Percentiles rank a stretch among this genome's conserved stretches.
Evolutionary conservation across 2,329 filamentous ascomycete species (phyloP).

Genomic region (Ascochyta viciae-villosae): DNA sequence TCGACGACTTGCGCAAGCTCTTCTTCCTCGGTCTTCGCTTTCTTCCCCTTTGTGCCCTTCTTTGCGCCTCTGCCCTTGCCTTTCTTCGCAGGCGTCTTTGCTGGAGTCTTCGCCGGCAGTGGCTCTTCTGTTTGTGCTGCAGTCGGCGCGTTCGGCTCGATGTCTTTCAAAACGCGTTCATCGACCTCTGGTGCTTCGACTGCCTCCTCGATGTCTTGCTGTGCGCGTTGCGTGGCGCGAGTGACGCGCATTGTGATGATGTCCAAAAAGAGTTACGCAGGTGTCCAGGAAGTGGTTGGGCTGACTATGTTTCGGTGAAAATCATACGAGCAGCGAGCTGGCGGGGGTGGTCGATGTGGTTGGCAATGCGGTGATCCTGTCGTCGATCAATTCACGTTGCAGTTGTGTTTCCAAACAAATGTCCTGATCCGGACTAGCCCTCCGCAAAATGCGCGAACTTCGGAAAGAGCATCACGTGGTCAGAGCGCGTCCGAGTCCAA

Average conservation of each 20-base stretch:
- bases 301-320: constrained; percentile 20
- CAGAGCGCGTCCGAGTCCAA: constrained; percentile 1
- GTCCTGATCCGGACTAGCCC: constrained; percentile 12
- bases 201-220: constrained; percentile 48
- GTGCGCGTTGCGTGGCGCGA: constrained; percentile 52
- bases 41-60: constrained; percentile 42
- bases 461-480: constrained; percentile 10
- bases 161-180: constrained; percentile 49
- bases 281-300: neutral
- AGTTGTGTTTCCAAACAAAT: constrained; percentile 13
- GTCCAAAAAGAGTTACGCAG: neutral
- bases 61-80: constrained; percentile 39
- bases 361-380: constrained; percentile 1
- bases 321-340: constrained; percentile 23
- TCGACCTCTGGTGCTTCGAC: constrained; percentile 38
- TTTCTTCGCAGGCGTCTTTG: constrained; percentile 44
- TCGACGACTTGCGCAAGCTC: constrained; percentile 25
- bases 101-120: constrained; percentile 20
- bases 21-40: constrained; percentile 36
- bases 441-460: neutral
- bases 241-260: constrained; percentile 51
- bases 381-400: constrained; percentile 3
- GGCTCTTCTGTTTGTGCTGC: constrained; percentile 29
- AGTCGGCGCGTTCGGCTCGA: constrained; percentile 46
- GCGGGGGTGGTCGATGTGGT: constrained; percentile 12